These are phyloP conservation scores for Vigna hirtella DNA, from an alignment of 306 rosid species.

Conservation along the genomic window DNA sequence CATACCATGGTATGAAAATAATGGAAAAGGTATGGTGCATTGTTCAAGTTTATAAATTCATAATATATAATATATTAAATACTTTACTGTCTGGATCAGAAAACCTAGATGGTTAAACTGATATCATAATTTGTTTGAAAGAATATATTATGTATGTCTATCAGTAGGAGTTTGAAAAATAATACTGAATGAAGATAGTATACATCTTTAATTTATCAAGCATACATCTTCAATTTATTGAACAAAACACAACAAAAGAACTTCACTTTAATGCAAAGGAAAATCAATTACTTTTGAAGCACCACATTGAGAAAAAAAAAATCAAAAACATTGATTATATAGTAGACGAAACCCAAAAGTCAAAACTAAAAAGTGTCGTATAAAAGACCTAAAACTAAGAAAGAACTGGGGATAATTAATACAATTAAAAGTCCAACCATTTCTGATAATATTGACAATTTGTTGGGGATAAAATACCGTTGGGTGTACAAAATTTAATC, in stretches of 20 bases:
- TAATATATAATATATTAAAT: no score
- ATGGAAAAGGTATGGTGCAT: no score
- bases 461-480: constrained; percentile 60
- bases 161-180: no score
- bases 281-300: background rate
- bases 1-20: no score
- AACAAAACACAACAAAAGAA: background rate
- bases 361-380: background rate
- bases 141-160: no score
- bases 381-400: background rate
- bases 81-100: no score
- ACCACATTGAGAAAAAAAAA: background rate
- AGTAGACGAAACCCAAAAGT: background rate
- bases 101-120: no score
- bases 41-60: no score
- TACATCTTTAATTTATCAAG: no score
- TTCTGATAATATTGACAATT: constrained; percentile 57
- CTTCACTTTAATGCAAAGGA: background rate
- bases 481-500: constrained; percentile 53
- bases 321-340: background rate
- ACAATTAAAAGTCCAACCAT: constrained; percentile 47
- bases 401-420: background rate
- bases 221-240: background rate
- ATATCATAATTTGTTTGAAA: no score
- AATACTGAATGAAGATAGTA: no score